These are phyloP conservation scores for Termitomyces eurrhizus DNA, from an alignment of 768 basidiomycete species.

Conservation along the genomic window DNA sequence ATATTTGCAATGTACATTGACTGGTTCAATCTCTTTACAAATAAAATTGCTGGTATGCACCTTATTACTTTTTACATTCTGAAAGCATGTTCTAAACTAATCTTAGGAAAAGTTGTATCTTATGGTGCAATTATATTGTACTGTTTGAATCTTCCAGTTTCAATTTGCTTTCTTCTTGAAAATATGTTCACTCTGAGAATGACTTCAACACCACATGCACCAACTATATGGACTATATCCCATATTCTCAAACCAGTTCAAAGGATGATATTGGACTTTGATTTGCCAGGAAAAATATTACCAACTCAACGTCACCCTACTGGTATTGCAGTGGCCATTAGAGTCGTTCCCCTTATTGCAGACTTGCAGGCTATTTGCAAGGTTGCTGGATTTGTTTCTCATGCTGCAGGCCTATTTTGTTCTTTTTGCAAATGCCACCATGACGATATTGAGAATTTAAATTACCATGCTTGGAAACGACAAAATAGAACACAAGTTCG, in stretches of 20 bases:
- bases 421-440: not conserved
- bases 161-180: constrained; percentile 1
- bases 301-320: not conserved
- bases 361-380: not conserved
- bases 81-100: not conserved
- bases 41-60: constrained; percentile 2
- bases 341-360: not conserved
- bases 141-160: constrained; percentile 6
- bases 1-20: constrained; percentile 4
- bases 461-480: not conserved
- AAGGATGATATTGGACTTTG: not conserved
- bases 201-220: constrained; percentile 3
- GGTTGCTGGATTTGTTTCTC: not conserved
- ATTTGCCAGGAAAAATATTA: not conserved
- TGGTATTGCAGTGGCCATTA: not conserved
- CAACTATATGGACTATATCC: constrained; percentile 5
- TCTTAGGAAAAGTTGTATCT: constrained; percentile 1
- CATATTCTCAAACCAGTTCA: constrained; percentile 4
- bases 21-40: constrained; percentile 9
- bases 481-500: not conserved
- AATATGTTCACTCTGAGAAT: constrained; percentile 1
- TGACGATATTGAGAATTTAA: not conserved
- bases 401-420: not conserved
- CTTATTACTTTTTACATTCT: not conserved
- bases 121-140: constrained; percentile 9